phyloP scores from a whole-genome alignment of 768 basidiomycete genomes.

The Austroboletus eburneus region DNA sequence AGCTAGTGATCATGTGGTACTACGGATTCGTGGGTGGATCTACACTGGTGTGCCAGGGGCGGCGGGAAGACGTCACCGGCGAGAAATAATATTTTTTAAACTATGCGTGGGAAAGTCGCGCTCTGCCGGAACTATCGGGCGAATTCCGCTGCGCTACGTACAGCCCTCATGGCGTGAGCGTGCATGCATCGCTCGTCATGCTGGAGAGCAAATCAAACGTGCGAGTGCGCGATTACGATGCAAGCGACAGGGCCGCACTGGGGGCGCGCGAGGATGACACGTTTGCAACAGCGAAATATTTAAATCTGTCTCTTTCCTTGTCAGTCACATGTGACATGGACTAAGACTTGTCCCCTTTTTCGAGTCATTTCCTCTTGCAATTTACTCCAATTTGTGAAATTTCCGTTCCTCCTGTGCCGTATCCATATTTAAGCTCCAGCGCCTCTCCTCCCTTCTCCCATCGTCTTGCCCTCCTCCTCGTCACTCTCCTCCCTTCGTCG shows the following conservation, averaged over 20 bases:
- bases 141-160: too few species aligned
- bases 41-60: conserved; percentile 2
- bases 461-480: conserved; percentile 11
- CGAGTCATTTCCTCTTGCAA: conserved; percentile 30
- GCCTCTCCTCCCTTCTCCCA: conserved; percentile 18
- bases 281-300: conserved; percentile 7
- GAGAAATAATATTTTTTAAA: neutral
- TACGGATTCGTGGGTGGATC: conserved; percentile 17
- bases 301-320: neutral
- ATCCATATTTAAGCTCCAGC: conserved; percentile 32
- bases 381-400: conserved; percentile 31
- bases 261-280: conserved; percentile 6
- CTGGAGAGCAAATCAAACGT: conserved; percentile 17
- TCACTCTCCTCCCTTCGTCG: neutral
- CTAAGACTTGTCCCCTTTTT: conserved; percentile 29
- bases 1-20: conserved; percentile 1
- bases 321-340: conserved; percentile 25
- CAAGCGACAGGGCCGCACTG: conserved; percentile 2
- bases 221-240: too few species aligned
- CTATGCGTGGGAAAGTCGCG: too few species aligned
- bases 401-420: conserved; percentile 37
- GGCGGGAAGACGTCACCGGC: neutral
- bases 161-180: too few species aligned
- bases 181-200: too few species aligned
- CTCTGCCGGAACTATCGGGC: too few species aligned